Percentiles rank a stretch among this genome's conserved stretches.
Evolutionary conservation across 2,329 filamentous ascomycete genomes (phyloP).

Genomic region (Pyricularia sp.): DNA sequence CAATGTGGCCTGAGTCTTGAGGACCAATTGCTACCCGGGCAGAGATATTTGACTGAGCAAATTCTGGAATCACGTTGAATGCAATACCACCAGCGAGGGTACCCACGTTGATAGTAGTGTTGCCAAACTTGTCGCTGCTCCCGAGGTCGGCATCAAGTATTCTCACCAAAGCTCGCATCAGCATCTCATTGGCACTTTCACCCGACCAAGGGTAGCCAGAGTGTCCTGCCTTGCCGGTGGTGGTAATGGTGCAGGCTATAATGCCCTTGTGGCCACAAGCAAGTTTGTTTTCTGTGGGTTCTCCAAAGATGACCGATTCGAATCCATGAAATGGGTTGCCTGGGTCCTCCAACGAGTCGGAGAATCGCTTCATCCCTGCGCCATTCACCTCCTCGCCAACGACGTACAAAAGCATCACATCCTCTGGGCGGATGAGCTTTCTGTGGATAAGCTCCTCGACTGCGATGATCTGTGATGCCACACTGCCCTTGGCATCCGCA

Average conservation of each 20-base stretch:
- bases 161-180: constrained; percentile 58
- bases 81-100: constrained; percentile 69
- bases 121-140: constrained; percentile 63
- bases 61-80: constrained; percentile 72
- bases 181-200: constrained; percentile 34
- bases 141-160: constrained; percentile 61
- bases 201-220: constrained; percentile 17
- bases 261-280: constrained; percentile 88
- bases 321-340: constrained; percentile 18
- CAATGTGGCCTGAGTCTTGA: too few relatives aligned
- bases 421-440: constrained; percentile 20
- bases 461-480: constrained; percentile 64
- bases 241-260: constrained; percentile 51
- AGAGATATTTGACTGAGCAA: constrained; percentile 53
- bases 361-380: constrained; percentile 60
- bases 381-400: constrained; percentile 76
- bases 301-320: constrained; percentile 73
- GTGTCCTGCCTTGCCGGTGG: constrained; percentile 67
- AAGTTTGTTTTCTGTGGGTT: constrained; percentile 80
- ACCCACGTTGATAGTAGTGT: constrained; percentile 83
- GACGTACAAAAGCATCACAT: constrained; percentile 51
- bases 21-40: constrained; percentile 53
- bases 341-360: constrained; percentile 16
- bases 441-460: constrained; percentile 34
- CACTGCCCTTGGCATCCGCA: constrained; percentile 57